These are phyloP conservation scores for Nakaseomyces glabratus DNA, from an alignment of 1,139 yeast species.

Conservation along the genomic window DNA sequence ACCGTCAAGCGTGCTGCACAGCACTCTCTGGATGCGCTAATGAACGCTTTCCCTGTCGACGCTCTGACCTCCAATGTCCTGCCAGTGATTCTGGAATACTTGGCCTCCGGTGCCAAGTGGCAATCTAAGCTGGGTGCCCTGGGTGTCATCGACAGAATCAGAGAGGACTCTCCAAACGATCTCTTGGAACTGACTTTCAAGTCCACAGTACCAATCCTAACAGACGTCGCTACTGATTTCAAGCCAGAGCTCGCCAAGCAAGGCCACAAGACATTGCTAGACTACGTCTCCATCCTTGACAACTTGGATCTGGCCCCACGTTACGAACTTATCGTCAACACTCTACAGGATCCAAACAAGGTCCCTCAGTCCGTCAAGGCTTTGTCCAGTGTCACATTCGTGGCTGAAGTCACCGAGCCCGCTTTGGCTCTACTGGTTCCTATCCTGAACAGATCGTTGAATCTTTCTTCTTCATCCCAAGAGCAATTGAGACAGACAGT, in stretches of 20 bases:
- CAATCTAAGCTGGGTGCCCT: conserved; percentile 80
- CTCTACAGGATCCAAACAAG: conserved; percentile 81
- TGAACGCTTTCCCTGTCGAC: conserved; percentile 66
- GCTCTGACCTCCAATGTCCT: conserved; percentile 66
- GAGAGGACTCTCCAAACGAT: conserved; percentile 78
- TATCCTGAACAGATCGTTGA: conserved; percentile 81
- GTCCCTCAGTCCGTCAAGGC: conserved; percentile 86
- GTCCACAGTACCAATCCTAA: conserved; percentile 71
- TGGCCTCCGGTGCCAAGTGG: conserved; percentile 85
- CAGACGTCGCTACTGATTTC: conserved; percentile 88
- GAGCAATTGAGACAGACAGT: conserved; percentile 96
- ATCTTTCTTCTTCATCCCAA: conserved; percentile 75
- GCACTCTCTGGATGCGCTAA: conserved; percentile 55
- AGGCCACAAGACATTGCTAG: conserved; percentile 61
- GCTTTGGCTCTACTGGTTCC: conserved; percentile 87
- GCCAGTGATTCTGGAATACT: conserved; percentile 50
- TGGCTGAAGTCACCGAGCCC: conserved; percentile 97
- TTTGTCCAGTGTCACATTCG: conserved; percentile 89
- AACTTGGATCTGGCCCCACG: conserved; percentile 87
- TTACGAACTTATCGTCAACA: conserved; percentile 74
- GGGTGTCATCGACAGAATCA: conserved; percentile 58
- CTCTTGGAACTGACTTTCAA: conserved; percentile 73
- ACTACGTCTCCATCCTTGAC: conserved; percentile 74
- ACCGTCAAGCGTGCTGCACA: conserved; percentile 78
- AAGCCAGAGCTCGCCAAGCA: conserved; percentile 90